phyloP scores from a whole-genome alignment of 2,329 filamentous ascomycete species.

The Ophiognomonia clavigignenti-juglandacearum region DNA sequence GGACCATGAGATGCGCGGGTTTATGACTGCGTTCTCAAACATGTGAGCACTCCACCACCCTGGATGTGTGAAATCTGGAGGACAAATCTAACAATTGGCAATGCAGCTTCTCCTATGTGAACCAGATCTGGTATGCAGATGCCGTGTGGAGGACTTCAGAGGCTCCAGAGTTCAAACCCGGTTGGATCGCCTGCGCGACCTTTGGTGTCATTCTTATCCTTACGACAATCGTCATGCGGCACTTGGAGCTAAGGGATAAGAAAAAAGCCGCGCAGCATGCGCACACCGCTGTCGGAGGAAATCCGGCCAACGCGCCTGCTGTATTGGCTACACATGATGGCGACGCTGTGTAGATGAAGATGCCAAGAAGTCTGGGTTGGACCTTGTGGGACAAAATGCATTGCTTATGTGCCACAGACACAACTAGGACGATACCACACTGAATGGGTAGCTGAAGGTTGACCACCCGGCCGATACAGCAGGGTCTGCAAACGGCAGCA shows the following conservation, averaged over 20 bases:
- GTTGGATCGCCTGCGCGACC: constrained; percentile 12
- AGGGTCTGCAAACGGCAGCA: constrained; percentile 7
- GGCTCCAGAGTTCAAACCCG: constrained; percentile 10
- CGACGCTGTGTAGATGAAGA: background rate
- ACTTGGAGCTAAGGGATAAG: constrained; percentile 10
- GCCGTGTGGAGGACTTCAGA: constrained; percentile 16
- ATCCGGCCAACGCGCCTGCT: background rate
- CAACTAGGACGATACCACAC: constrained; percentile 1
- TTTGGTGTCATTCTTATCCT: constrained; percentile 11
- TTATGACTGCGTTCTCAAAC: constrained; percentile 18
- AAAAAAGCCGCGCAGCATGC: background rate
- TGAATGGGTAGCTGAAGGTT: constrained; percentile 3
- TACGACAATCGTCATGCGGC: constrained; percentile 10
- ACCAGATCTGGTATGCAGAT: constrained; percentile 17
- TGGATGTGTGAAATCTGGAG: background rate
- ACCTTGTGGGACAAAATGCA: background rate
- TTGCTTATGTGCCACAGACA: too few species aligned
- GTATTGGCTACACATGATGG: background rate
- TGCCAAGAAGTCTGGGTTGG: background rate
- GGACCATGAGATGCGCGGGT: constrained; percentile 22
- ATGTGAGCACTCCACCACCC: background rate
- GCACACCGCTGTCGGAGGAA: background rate
- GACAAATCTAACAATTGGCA: background rate
- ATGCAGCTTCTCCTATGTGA: constrained; percentile 14
- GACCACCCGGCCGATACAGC: constrained; percentile 1